Percentiles rank a stretch among this genome's conserved stretches.
phyloP scores from a whole-genome alignment of 129 eudicot genomes.

The Sambucus nigra region DNA sequence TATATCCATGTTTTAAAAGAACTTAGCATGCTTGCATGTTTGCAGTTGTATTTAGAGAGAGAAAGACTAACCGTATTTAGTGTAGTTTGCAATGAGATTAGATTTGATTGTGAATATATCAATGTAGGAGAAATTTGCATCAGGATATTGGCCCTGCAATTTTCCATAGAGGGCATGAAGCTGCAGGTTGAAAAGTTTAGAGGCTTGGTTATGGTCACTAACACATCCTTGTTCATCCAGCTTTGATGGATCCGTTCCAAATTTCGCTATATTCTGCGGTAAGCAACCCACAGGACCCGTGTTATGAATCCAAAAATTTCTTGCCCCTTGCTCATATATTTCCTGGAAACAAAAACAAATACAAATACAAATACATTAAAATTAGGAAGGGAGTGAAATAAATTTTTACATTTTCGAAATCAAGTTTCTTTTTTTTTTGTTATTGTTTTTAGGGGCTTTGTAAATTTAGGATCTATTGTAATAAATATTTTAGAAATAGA shows the following conservation, averaged over 20 bases:
- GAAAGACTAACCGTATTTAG: conserved; percentile 49
- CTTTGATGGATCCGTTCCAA: conserved; percentile 66
- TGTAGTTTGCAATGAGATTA: conserved; percentile 57
- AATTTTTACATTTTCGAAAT: no score
- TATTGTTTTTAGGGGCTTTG: no score
- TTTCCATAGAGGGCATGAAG: conserved; percentile 53
- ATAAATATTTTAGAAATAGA: no score
- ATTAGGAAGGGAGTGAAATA: no score
- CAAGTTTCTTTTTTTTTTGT: no score
- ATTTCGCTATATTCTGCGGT: conserved; percentile 53
- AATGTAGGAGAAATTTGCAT: conserved; percentile 50
- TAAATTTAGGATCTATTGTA: no score
- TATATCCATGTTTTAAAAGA: no score
- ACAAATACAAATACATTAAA: no score
- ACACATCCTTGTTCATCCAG: conserved; percentile 67
- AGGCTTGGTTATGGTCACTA: conserved; percentile 54
- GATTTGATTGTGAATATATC: conserved; percentile 62
- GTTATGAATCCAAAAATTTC: conserved; percentile 79
- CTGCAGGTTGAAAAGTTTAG: conserved; percentile 58
- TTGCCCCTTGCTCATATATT: conserved; percentile 58
- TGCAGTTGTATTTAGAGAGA: neutral
- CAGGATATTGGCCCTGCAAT: conserved; percentile 47
- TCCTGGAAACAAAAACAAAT: conserved; percentile 21
- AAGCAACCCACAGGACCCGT: conserved; percentile 81
- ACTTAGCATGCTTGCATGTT: no score